Evolutionary conservation across 2,329 filamentous ascomycete genomes (phyloP).

Genomic region (Neopestalotiopsis sp.): DNA sequence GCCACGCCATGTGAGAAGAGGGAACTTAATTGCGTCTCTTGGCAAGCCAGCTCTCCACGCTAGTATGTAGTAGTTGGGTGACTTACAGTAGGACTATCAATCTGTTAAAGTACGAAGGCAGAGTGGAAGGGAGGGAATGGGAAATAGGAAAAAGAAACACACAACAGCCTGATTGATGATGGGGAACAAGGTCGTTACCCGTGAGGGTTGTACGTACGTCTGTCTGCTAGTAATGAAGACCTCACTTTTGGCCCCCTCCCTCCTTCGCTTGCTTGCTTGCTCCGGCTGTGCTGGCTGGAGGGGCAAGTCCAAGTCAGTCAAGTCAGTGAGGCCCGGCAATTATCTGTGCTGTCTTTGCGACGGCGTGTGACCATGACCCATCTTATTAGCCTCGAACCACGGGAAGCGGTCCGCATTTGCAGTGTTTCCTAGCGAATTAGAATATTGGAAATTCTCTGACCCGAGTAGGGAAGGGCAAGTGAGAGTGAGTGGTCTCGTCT

Average conservation of each 20-base stretch:
- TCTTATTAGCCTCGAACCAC: conserved; percentile 30
- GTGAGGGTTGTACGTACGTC: not conserved
- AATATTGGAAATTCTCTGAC: conserved; percentile 1
- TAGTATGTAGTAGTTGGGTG: not conserved
- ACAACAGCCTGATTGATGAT: not conserved
- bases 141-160: not conserved
- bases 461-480: too few species aligned
- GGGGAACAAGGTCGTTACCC: too few species aligned
- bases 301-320: not conserved
- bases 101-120: not conserved
- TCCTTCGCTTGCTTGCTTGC: not conserved
- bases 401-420: conserved; percentile 45
- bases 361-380: conserved; percentile 17
- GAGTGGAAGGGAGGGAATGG: too few species aligned
- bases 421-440: conserved; percentile 33
- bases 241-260: too few species aligned
- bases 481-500: conserved; percentile 17
- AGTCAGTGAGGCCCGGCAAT: not conserved
- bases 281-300: not conserved
- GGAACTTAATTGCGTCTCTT: conserved; percentile 18
- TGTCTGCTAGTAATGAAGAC: too few species aligned
- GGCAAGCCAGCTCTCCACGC: not conserved
- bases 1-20: conserved; percentile 17
- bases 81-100: not conserved
- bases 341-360: conserved; percentile 1